phyloP scores from a whole-genome alignment of 495 filamentous ascomycete species.

The Aspergillus funiculosus region DNA sequence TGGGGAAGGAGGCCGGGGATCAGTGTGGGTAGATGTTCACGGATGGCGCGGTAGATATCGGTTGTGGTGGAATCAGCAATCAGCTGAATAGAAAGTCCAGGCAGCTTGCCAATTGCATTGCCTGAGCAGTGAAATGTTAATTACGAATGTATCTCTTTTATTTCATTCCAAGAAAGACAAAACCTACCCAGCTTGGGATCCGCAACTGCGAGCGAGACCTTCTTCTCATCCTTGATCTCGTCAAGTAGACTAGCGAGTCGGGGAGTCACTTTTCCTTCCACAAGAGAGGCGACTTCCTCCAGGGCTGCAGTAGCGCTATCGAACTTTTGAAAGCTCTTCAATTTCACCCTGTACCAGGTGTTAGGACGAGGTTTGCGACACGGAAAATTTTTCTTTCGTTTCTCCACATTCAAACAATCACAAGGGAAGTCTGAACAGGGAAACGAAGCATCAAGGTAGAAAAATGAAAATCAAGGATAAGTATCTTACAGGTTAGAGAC shows the following conservation, averaged over 20 bases:
- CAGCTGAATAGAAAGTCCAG: slow-evolving; percentile 73
- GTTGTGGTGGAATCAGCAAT: slow-evolving; percentile 80
- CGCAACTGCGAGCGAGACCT: slow-evolving; percentile 88
- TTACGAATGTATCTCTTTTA: not conserved
- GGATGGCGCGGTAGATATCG: slow-evolving; percentile 90
- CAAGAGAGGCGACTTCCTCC: slow-evolving; percentile 79
- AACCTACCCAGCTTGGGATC: slow-evolving; percentile 82
- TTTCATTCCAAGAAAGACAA: not conserved
- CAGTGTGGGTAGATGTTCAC: slow-evolving; percentile 79
- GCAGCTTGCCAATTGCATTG: slow-evolving; percentile 86
- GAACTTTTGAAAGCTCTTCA: slow-evolving; percentile 96
- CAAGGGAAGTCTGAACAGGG: not conserved
- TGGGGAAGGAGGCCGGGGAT: slow-evolving; percentile 83
- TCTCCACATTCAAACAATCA: not conserved
- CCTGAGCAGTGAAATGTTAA: slow-evolving; percentile 36
- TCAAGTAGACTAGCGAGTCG: slow-evolving; percentile 76
- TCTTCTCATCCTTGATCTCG: slow-evolving; percentile 94
- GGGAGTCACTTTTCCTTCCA: slow-evolving; percentile 94
- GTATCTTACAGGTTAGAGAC: slow-evolving; percentile 74
- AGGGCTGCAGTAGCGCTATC: slow-evolving; percentile 80
- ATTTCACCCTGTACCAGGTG: slow-evolving; percentile 61
- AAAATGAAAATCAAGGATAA: slow-evolving; percentile 4
- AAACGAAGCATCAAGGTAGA: not conserved
- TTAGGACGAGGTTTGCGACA: slow-evolving; percentile 24
- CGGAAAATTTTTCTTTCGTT: slow-evolving; percentile 20